These are phyloP conservation scores for Pseudogymnoascus sp. DNA, from an alignment of 2,329 filamentous ascomycete genomes.

Conservation along the genomic window DNA sequence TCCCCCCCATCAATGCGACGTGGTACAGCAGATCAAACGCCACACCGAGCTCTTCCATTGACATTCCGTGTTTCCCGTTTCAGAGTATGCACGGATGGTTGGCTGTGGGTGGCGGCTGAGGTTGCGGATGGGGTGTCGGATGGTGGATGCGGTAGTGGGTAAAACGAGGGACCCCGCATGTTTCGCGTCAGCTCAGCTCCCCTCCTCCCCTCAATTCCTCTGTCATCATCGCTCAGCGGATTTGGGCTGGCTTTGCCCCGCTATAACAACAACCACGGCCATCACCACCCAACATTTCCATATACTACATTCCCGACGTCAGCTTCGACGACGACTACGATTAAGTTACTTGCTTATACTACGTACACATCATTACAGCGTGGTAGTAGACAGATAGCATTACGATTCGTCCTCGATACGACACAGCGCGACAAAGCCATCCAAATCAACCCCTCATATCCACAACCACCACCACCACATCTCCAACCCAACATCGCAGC, in stretches of 20 bases:
- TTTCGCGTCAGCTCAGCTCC: background rate
- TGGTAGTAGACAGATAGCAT: background rate
- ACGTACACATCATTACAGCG: background rate
- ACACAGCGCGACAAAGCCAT: background rate
- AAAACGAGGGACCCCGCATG: background rate
- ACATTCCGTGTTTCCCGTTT: background rate
- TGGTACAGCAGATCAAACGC: background rate
- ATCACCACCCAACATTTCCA: background rate
- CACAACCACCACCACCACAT: background rate
- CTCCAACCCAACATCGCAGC: background rate
- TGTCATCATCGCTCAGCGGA: background rate
- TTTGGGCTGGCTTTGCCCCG: background rate
- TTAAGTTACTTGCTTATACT: background rate
- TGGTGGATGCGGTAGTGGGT: background rate
- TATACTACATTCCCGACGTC: background rate
- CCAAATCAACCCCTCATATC: background rate
- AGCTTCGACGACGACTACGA: background rate
- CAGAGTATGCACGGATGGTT: conserved; percentile 1
- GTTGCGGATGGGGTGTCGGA: background rate
- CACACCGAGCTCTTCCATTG: background rate
- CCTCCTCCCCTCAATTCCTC: background rate
- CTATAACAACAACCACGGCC: background rate
- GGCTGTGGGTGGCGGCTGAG: background rate
- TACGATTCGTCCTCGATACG: background rate
- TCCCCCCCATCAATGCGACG: background rate